Conservation (phyloP, 768 basidiomycete species). For the Clitopilus passeckerianus region DNA sequence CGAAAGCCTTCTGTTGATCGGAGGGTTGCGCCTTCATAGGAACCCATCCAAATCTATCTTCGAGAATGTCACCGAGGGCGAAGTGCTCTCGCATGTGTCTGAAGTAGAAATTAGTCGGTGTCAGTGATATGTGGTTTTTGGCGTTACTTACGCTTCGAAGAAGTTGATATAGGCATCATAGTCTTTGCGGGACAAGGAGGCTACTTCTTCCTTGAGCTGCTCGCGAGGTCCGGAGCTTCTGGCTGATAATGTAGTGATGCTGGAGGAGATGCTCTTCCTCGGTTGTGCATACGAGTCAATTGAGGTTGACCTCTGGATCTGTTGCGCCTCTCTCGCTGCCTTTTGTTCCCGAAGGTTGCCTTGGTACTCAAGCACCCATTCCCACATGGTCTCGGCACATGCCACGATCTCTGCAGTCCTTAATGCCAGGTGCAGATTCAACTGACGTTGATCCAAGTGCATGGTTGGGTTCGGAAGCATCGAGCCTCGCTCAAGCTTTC, state of each 20-base stretch:
- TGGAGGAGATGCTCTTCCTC: background rate
- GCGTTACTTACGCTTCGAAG: slow-evolving; percentile 55
- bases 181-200: slow-evolving; percentile 51
- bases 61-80: slow-evolving; percentile 36
- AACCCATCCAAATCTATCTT: slow-evolving; percentile 47
- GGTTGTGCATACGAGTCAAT: background rate
- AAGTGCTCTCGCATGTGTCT: slow-evolving; percentile 69
- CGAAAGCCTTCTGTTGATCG: slow-evolving; percentile 50
- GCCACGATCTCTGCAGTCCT: slow-evolving; percentile 62
- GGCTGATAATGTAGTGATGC: background rate
- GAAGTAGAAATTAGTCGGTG: slow-evolving; percentile 3
- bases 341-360: slow-evolving; percentile 9
- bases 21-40: slow-evolving; percentile 33
- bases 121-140: background rate
- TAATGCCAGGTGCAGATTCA: slow-evolving; percentile 61
- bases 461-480: slow-evolving; percentile 50
- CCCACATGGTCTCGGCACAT: slow-evolving; percentile 79
- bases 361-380: slow-evolving; percentile 58
- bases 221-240: slow-evolving; percentile 15
- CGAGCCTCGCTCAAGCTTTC: slow-evolving; percentile 17
- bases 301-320: slow-evolving; percentile 1
- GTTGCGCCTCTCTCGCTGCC: background rate
- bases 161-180: slow-evolving; percentile 53
- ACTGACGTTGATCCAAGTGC: slow-evolving; percentile 49
- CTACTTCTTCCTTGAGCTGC: slow-evolving; percentile 29